Base-by-base conservation (phyloP, 179 eudicot genomes). In the Spergularia azorica region DNA sequence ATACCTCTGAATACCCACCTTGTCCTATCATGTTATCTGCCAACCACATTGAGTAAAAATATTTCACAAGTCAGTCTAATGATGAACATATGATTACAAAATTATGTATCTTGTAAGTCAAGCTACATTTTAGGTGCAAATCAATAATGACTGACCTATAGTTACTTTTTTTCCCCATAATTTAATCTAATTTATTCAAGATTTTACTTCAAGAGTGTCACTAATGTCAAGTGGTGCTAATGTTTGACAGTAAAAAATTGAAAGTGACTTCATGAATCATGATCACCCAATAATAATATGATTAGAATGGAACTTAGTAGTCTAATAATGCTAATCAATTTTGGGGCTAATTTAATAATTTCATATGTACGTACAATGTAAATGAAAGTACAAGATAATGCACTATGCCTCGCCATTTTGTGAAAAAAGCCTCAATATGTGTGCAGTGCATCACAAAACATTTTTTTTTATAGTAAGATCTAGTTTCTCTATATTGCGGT, bases 1-100 rank as follows among this genome's bases (percentile, higher is more conserved):
- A 94, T 16, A 94, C 98, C 83, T 94, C 94, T 7, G 98, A 92
- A 76, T 90, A 89, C 14, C 98, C 98, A 77, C 98, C 98, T 85
- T 86, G 81, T 76, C 97, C 98, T 43, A 94, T 93, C 84, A 92
- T 52, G 15, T 93, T 91, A 63, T 90, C 97, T 91, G 89, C 63
- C 69, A 48, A 20, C n/a, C 38, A 41, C 38, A 39, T 43, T 20
- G 41, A 39, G 43, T 66, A 6, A 8, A 41, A 16, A 43, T 52
- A 48, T 50, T 20, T 50, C 17, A 8, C 26, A 16, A 58, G 20
- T n/a, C 4, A 39, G 9, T 18, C 36, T 17, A 58, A 60, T 39
- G 60, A 70, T 70, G 60, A 15, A 43, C 36, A 59, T 21, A 12
- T 73, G 43, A 59, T 73, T 73, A 11, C 0, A 12, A 14, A 61